Percentiles rank a stretch among this genome's conserved stretches.
These are phyloP conservation scores for Hypoxylon sp. DNA, from an alignment of 2,329 filamentous ascomycete species.

Conservation along the genomic window DNA sequence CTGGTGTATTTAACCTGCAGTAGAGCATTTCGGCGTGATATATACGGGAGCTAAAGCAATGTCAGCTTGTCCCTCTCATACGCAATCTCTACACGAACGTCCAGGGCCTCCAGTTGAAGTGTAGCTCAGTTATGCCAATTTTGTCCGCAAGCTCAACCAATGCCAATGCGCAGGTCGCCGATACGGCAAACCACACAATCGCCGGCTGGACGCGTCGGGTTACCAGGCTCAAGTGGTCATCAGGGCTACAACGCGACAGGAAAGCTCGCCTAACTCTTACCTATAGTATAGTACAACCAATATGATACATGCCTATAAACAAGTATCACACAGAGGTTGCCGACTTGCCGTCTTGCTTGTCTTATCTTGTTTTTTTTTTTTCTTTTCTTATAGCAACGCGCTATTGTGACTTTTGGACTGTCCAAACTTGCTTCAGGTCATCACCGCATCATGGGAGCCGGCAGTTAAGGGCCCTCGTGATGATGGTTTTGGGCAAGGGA, in stretches of 20 bases:
- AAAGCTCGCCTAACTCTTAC: conserved; percentile 22
- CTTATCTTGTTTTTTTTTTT: too few relatives aligned
- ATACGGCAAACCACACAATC: conserved; percentile 15
- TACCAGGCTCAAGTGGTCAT: conserved; percentile 45
- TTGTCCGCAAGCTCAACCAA: conserved; percentile 46
- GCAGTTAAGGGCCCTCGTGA: conserved; percentile 69
- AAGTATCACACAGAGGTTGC: neutral
- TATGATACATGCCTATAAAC: neutral
- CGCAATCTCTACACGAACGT: neutral
- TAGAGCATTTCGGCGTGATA: too few relatives aligned
- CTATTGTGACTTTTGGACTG: conserved; percentile 49
- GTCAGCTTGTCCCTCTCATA: conserved; percentile 9
- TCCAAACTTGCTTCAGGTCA: conserved; percentile 71
- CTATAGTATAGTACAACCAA: conserved; percentile 5
- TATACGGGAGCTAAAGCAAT: neutral
- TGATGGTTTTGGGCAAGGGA: conserved; percentile 73
- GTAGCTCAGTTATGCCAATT: conserved; percentile 40
- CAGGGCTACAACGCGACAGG: conserved; percentile 29
- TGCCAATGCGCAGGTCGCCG: conserved; percentile 29
- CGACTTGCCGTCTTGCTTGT: too few relatives aligned
- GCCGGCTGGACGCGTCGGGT: conserved; percentile 45
- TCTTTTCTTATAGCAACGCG: neutral
- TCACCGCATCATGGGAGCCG: conserved; percentile 72
- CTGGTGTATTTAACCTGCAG: too few relatives aligned
- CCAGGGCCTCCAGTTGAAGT: neutral